Evolutionary conservation across 2,329 filamentous ascomycete species (phyloP), one percentile per base, ranked within the genome.

Genomic region (Colletotrichum paranaense): DNA sequence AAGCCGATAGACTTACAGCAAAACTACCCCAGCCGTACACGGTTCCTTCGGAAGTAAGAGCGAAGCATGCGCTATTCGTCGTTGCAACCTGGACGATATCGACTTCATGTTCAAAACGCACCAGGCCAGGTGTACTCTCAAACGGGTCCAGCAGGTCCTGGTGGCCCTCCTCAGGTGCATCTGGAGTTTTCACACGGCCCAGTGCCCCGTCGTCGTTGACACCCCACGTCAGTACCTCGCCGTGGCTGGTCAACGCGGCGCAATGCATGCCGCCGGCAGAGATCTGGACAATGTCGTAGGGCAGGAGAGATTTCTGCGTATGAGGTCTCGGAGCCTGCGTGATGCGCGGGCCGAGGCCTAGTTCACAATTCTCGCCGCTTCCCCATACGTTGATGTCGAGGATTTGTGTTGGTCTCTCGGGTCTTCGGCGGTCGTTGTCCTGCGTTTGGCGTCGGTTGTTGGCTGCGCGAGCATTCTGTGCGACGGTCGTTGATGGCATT

Each of bases 11-110:
- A 72, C 76, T 66, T 74, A 80, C 87, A 78, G 90, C 83, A 83
- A 93, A 93, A 19, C 90, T 91, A 22, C 91, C 91, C 90, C 91
- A 93, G 58, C 91, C 91, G 78, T 91, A 93, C 28, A 93, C 89
- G 28, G 85, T 82, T 19, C 91, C 91, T 63, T 88, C 86, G 12
- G 88, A 85, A 5, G 91, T 92, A 19, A 93, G 83, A 6, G 86
- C 90, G 78, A 93, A 92, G 2, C 88, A 90, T 24, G 88, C 86
- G 76, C 87, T 91, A 77, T 93, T 91, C n/a, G 88, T 88, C 46
- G 90, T 90, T 57, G 86, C 87, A 62, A 93, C 84, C 74, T 90
- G 86, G 12, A 88, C 87, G 74, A 93, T 90, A 9, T 85, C 81
- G 3, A 88, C 88, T 57, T 85, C 85, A 62, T 86, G 83, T 3